A percentile compares a stretch with the other conserved stretches of the same genome.
Conservation (phyloP, 306 rosid genomes). For the Senna siamea region DNA sequence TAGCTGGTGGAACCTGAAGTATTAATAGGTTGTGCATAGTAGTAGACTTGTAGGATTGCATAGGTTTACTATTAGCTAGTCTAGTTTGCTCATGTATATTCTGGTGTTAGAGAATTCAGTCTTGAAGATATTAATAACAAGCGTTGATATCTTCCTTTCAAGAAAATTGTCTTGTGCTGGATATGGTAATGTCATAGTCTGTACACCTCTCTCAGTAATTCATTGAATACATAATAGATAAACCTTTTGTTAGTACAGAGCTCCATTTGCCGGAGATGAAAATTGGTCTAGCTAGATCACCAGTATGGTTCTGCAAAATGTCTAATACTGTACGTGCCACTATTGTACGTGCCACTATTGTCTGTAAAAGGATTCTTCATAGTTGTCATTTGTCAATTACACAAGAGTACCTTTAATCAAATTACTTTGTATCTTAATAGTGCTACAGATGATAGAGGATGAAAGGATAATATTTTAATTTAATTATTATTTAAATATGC, state of each 20-base stretch:
- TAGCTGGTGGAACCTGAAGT: constrained; percentile 35
- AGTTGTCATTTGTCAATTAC: background rate
- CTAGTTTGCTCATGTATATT: constrained; percentile 55
- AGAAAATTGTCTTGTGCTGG: background rate
- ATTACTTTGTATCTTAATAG: background rate
- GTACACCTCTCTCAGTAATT: background rate
- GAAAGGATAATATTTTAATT: too few relatives aligned
- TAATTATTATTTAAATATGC: too few relatives aligned
- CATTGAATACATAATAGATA: background rate
- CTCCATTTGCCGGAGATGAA: too few relatives aligned
- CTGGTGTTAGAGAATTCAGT: constrained; percentile 34
- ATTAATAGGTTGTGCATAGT: constrained; percentile 62
- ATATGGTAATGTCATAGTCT: background rate
- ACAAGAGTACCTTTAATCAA: background rate
- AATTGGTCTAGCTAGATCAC: too few relatives aligned
- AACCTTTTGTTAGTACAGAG: background rate
- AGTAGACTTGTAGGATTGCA: constrained; percentile 51
- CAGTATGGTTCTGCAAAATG: background rate
- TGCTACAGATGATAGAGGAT: background rate
- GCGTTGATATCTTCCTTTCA: constrained; percentile 47
- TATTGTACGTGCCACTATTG: background rate
- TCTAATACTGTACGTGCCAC: too few relatives aligned
- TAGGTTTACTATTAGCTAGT: constrained; percentile 43
- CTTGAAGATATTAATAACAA: constrained; percentile 41
- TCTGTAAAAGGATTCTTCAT: background rate